phyloP scores from a whole-genome alignment of 495 filamentous ascomycete genomes.

The Hypoxylon intermedium region DNA sequence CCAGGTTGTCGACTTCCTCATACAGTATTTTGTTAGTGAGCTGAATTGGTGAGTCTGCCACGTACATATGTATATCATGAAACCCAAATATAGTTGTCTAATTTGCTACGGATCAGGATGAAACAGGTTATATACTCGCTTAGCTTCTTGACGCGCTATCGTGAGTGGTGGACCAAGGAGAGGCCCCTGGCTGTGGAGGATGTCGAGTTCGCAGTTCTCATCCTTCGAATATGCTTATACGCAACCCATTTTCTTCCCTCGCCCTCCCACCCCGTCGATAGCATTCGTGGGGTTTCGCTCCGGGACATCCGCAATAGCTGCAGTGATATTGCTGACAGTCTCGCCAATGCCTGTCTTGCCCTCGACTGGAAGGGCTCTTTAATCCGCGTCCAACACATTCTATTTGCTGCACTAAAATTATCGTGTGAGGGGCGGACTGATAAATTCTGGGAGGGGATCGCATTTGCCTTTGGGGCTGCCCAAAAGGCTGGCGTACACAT shows the following conservation, averaged over 20 bases:
- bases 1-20: constrained; percentile 39
- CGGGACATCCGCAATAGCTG: constrained; percentile 18
- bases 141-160: constrained; percentile 16
- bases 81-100: too few relatives aligned
- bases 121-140: constrained; percentile 18
- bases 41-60: constrained; percentile 42
- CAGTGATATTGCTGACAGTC: not conserved
- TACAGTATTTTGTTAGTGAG: constrained; percentile 41
- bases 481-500: constrained; percentile 25
- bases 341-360: constrained; percentile 7
- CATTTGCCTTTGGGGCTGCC: constrained; percentile 22
- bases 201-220: constrained; percentile 41
- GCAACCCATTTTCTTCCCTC: constrained; percentile 42
- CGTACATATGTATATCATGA: too few relatives aligned
- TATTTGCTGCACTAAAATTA: constrained; percentile 8
- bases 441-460: constrained; percentile 8
- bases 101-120: too few relatives aligned
- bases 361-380: constrained; percentile 15
- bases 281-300: constrained; percentile 33
- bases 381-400: constrained; percentile 28
- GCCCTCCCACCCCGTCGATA: constrained; percentile 25
- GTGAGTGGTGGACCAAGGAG: constrained; percentile 20
- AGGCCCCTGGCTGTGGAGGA: constrained; percentile 5
- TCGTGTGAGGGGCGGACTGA: constrained; percentile 17
- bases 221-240: constrained; percentile 40